These are phyloP conservation scores for Melaleuca alternifolia DNA, from an alignment of 345 rosid genomes.

Conservation along the genomic window DNA sequence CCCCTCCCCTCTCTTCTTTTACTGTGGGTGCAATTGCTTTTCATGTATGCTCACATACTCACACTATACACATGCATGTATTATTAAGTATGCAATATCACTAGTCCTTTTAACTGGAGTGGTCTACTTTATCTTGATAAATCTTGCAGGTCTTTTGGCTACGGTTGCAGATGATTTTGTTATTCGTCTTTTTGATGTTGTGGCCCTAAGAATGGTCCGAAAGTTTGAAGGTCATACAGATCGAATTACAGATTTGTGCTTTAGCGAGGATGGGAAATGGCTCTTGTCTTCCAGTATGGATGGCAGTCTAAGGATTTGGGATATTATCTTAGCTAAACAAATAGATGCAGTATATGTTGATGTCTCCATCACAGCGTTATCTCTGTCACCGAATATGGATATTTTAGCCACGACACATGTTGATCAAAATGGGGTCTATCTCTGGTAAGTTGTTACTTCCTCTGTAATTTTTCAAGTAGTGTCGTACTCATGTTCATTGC, in stretches of 20 bases:
- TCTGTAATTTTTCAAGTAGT: not conserved
- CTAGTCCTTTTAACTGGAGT: not conserved
- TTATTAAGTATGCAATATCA: not conserved
- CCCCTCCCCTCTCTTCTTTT: not conserved
- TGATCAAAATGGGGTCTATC: constrained; percentile 82
- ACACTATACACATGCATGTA: not conserved
- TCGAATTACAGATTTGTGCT: constrained; percentile 79
- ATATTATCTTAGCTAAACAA: constrained; percentile 79
- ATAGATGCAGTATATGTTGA: constrained; percentile 82
- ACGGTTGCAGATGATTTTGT: constrained; percentile 80
- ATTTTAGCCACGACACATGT: constrained; percentile 86
- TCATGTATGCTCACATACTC: not conserved
- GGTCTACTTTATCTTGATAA: not conserved
- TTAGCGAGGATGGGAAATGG: constrained; percentile 98
- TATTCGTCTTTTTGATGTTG: constrained; percentile 68
- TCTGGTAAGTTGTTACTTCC: constrained; percentile 46
- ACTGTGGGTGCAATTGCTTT: not conserved
- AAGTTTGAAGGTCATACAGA: constrained; percentile 93
- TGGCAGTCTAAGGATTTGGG: constrained; percentile 92
- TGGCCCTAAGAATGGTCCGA: constrained; percentile 77
- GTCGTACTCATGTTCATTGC: not conserved
- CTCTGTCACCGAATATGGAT: constrained; percentile 94
- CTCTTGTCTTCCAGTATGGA: constrained; percentile 93
- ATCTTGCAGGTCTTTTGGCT: constrained; percentile 73
- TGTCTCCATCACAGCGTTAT: constrained; percentile 75